Base-by-base conservation (phyloP, 176 grass and related monocot species). In the Leersia perrieri region DNA sequence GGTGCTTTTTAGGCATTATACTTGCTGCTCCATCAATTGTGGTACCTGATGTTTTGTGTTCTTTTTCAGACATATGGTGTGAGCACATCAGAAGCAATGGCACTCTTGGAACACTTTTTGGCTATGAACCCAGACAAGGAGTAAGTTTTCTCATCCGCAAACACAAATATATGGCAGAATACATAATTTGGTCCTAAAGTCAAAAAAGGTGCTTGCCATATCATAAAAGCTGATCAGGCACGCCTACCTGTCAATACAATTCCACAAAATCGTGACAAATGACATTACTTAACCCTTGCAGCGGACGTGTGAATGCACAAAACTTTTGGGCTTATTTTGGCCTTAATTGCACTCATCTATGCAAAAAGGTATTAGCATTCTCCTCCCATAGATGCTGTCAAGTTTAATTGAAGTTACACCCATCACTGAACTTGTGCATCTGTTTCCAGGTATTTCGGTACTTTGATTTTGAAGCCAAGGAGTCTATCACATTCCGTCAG, bases 401-500 rank as follows among this genome's bases (percentile, higher is more conserved):
- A 36, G 7, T 3, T 30, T 85, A 51, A 61, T 18, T 63, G 25
- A 13, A 68, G 28, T 4, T 51, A 6, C 11, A 20, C 23, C 63
- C 18, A 63, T 83, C 30, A 4, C 62, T 88, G 60, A 72, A 13
- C 40, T 73, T 34, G 2, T 36, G 1, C 45, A 26, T 68, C 41
- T 68, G 25, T 80, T 79, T 68, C 90, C 90, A 99, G 96, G 90
- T 95, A 93, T 99, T 99, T 86, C 86, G 78, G 27, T 91, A 91
- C 83, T 95, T 99, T 0, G 90, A 99, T 82, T 68, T 79, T 62
- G 85, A 88, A 75, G 86, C 74, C 7, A 90, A 82, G 86, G 89
- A 84, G 11, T 91, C 88, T 3, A 88, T 99, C 76, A 93, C 93
- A 29, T 99, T 99, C 82, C 96, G 92, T 82, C 92, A 99, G 96